Evolutionary conservation across 2,329 filamentous ascomycete species (phyloP).

Genomic region (Sporothrix euskadiensis): DNA sequence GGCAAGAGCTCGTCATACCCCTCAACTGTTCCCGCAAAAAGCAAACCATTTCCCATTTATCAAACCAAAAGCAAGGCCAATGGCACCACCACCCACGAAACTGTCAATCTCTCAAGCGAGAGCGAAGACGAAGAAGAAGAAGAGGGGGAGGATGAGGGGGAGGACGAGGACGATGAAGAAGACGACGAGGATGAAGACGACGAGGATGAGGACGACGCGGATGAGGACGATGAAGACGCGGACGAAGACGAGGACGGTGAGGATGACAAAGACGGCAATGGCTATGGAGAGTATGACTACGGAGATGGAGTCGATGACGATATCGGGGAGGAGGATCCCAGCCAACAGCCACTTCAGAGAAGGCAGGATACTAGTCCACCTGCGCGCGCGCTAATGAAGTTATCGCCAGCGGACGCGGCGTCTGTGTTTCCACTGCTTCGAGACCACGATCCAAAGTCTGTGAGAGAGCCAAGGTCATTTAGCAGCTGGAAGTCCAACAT

Average conservation of each 20-base stretch:
- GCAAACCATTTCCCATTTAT: not conserved
- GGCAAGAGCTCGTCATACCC: not conserved
- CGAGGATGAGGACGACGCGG: not conserved
- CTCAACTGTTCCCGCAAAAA: not conserved
- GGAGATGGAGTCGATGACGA: not conserved
- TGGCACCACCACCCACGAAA: constrained; percentile 19
- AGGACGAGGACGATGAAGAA: not conserved
- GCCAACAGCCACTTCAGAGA: not conserved
- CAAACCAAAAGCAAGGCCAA: not conserved
- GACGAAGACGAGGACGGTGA: not conserved
- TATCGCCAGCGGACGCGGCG: not conserved
- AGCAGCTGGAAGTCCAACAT: not conserved
- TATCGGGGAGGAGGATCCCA: not conserved
- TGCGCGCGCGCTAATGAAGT: not conserved
- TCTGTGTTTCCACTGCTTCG: not conserved
- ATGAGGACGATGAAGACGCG: not conserved
- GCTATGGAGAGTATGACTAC: not conserved
- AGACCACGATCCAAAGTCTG: not conserved
- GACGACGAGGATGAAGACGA: not conserved
- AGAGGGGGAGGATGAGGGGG: not conserved
- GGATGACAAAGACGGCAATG: not conserved
- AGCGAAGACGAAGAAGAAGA: not conserved
- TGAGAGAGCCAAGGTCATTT: not conserved
- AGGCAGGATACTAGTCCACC: not conserved
- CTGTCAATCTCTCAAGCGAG: not conserved